Evolutionary conservation across 163 green algal genomes (phyloP).

Genomic region (Scenedesmus sp.): DNA sequence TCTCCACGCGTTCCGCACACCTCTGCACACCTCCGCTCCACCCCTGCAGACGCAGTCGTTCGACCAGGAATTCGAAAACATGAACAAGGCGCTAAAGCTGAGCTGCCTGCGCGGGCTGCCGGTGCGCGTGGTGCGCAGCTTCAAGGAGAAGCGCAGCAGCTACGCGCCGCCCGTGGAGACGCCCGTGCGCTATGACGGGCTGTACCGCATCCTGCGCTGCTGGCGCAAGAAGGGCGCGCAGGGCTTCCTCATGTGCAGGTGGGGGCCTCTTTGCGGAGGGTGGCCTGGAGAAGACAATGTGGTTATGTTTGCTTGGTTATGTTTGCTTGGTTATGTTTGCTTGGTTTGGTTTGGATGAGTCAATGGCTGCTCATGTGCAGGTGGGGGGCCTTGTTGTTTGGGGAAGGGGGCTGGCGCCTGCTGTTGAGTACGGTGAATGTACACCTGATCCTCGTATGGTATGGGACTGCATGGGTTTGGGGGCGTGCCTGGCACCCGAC

Average conservation of each 20-base stretch:
- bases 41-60: slow-evolving; percentile 80
- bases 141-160: slow-evolving; percentile 90
- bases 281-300: not conserved
- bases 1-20: not conserved
- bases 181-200: slow-evolving; percentile 94
- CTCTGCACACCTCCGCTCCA: not conserved
- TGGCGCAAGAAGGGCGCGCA: slow-evolving; percentile 89
- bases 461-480: too few species aligned
- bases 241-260: slow-evolving; percentile 73
- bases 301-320: not conserved
- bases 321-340: too few species aligned
- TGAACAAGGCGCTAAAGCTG: slow-evolving; percentile 93
- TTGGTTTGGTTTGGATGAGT: too few species aligned
- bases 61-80: slow-evolving; percentile 92
- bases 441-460: too few species aligned
- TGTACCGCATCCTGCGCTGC: slow-evolving; percentile 95
- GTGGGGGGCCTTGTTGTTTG: not conserved
- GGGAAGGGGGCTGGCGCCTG: not conserved
- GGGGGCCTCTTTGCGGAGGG: not conserved
- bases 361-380: not conserved
- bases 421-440: too few species aligned
- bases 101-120: slow-evolving; percentile 91
- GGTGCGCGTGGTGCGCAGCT: slow-evolving; percentile 91
- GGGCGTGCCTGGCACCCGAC: too few species aligned
- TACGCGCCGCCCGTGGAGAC: slow-evolving; percentile 89